Evolutionary conservation across 2,329 filamentous ascomycete genomes (phyloP), one percentile per base, ranked within the genome.

Genomic region (Talaromyces sp.): DNA sequence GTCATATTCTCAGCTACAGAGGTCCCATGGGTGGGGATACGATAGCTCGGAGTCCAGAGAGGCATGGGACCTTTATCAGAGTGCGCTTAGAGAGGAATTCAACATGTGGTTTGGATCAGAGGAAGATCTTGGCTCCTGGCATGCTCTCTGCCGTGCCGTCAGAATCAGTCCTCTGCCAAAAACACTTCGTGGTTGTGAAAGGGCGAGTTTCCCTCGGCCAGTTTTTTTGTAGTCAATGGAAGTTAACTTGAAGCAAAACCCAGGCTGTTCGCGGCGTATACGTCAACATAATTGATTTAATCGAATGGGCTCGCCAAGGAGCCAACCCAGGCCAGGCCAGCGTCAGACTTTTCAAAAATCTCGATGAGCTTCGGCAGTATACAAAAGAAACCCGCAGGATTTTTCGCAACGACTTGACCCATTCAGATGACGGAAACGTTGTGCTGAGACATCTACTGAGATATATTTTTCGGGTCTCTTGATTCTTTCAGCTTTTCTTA

Each of bases 31-130:
- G 8, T 49, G 43, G 43, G 4, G 43, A 21, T 11, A 24, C 9
- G 2, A 24, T 14, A 24, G 21, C 21, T 7, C n/a, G 43, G 43
- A 49, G 19, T 49, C 43, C 4, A 24, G 11, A 49, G 21, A 14
- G 11, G n/a, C 43, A 11, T 61, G 58, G 52, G 46, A 59, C 58
- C 32, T 24, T 13, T 62, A 61, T 53, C 61, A 62, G 32, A 55
- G 43, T 19, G 53, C 61, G 17, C 61, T 62, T 50, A 57, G 52
- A 46, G 35, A 62, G 21, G 46, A 62, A 53, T 62, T 62, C 19
- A 61, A 62, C 29, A 58, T 62, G 27, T 62, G 58, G 53, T 62
- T 62, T 62, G 61, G 61, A 26, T 17, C 57, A 38, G 61, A 62
- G 49, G 53, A 62, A 31, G 54, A 61, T 53, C 41, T 62, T 27